Percentiles rank a stretch among this genome's conserved stretches.
These are phyloP conservation scores for Sarocladium kiliense DNA, from an alignment of 2,329 filamentous ascomycete genomes.

Conservation along the genomic window DNA sequence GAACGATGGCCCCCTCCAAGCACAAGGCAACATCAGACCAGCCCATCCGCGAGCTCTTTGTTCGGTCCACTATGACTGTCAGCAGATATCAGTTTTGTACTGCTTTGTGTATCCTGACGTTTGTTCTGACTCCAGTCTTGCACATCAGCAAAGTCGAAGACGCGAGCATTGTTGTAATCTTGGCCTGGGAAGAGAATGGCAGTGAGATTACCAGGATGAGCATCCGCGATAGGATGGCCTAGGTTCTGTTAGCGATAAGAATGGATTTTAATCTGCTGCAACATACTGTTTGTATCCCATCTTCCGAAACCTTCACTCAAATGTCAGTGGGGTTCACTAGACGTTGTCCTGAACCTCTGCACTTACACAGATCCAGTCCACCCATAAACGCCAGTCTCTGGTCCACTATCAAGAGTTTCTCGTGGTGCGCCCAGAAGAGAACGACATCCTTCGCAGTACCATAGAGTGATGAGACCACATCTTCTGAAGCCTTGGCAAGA, in stretches of 20 bases:
- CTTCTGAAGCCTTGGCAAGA: conserved; percentile 61
- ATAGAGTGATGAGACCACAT: conserved; percentile 73
- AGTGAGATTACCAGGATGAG: conserved; percentile 72
- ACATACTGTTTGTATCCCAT: conserved; percentile 74
- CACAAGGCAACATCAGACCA: conserved; percentile 86
- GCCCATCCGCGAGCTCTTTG: conserved; percentile 78
- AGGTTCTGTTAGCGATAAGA: conserved; percentile 9
- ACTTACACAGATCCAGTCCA: conserved; percentile 71
- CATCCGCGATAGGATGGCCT: conserved; percentile 75
- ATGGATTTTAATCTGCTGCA: no score
- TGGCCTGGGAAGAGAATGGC: conserved; percentile 80
- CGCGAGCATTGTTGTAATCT: conserved; percentile 85
- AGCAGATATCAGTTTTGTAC: neutral
- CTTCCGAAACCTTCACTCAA: conserved; percentile 63
- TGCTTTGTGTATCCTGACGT: conserved; percentile 29
- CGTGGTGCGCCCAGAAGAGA: conserved; percentile 89
- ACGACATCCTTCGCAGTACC: conserved; percentile 77
- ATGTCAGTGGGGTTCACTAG: neutral
- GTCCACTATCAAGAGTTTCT: conserved; percentile 83
- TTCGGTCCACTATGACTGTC: conserved; percentile 58
- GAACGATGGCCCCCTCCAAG: conserved; percentile 67
- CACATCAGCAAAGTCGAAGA: conserved; percentile 77
- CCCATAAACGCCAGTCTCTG: conserved; percentile 83
- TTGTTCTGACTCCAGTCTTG: conserved; percentile 80
- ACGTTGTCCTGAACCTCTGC: neutral